phyloP scores from a whole-genome alignment of 768 basidiomycete species.

The Agrocybe chaxingu region DNA sequence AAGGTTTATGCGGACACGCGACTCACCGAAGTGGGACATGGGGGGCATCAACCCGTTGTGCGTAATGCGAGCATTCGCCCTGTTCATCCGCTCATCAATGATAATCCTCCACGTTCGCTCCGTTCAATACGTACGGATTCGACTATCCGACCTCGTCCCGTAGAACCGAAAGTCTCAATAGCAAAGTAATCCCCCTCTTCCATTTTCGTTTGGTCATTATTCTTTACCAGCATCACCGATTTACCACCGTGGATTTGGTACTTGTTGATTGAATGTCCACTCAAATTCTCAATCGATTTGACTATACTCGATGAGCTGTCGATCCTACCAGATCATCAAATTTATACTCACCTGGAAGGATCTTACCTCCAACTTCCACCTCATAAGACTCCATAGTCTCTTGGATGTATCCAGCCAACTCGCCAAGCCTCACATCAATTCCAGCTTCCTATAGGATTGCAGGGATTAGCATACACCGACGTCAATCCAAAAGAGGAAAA shows the following conservation, averaged over 20 bases:
- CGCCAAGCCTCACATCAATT: conserved; percentile 91
- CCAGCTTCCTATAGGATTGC: conserved; percentile 74
- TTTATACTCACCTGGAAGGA: conserved; percentile 61
- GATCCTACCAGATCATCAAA: not conserved
- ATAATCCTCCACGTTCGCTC: not conserved
- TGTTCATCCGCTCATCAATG: conserved; percentile 23
- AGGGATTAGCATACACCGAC: conserved; percentile 1
- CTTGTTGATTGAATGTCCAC: conserved; percentile 87
- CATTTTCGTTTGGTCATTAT: conserved; percentile 92
- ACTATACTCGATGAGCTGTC: conserved; percentile 43
- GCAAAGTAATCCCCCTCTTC: conserved; percentile 99
- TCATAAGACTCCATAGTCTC: conserved; percentile 99
- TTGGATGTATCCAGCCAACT: conserved; percentile 88
- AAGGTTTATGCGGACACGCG: not conserved
- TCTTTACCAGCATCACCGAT: conserved; percentile 86
- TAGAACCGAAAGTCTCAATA: conserved; percentile 98
- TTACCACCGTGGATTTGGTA: conserved; percentile 96
- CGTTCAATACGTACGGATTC: conserved; percentile 55
- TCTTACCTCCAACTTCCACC: conserved; percentile 86
- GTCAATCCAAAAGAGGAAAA: not conserved
- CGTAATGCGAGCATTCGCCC: conserved; percentile 96
- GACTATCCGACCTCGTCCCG: conserved; percentile 83
- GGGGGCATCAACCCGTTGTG: conserved; percentile 65
- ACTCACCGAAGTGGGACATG: conserved; percentile 71
- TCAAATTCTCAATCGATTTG: conserved; percentile 90